Conservation (phyloP, 2,329 filamentous ascomycete species). For the Alternaria sp. region DNA sequence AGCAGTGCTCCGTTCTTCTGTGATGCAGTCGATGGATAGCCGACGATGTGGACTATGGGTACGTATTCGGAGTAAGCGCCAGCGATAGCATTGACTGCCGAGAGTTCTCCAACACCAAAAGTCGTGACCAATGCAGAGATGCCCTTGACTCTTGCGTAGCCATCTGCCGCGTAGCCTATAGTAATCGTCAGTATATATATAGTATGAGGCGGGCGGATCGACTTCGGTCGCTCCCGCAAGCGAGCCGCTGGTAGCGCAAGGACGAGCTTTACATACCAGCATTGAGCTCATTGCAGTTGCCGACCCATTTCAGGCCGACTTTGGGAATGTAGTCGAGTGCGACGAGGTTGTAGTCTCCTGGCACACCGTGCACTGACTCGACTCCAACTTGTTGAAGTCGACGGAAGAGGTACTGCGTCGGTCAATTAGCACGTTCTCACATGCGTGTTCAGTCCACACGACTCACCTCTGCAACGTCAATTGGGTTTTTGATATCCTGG, state of each 20-base stretch:
- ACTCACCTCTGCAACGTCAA: constrained; percentile 66
- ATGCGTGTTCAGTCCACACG: neutral
- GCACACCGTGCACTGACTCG: constrained; percentile 57
- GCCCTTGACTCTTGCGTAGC: constrained; percentile 58
- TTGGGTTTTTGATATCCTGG: constrained; percentile 53
- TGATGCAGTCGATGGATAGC: constrained; percentile 53
- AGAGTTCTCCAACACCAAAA: constrained; percentile 59
- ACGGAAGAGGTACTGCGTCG: constrained; percentile 48
- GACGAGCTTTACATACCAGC: constrained; percentile 52
- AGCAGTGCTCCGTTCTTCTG: constrained; percentile 54
- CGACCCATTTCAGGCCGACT: constrained; percentile 64
- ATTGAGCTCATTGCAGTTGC: constrained; percentile 69
- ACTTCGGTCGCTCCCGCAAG: constrained; percentile 6
- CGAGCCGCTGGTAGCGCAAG: constrained; percentile 1
- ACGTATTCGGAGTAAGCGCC: constrained; percentile 58
- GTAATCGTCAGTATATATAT: constrained; percentile 3
- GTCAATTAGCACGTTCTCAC: constrained; percentile 16
- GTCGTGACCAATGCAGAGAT: constrained; percentile 58
- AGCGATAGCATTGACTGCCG: constrained; percentile 58
- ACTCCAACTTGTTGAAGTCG: constrained; percentile 56
- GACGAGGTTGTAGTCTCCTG: constrained; percentile 55
- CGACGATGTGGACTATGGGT: constrained; percentile 59
- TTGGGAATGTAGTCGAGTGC: constrained; percentile 66
- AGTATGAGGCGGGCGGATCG: neutral
- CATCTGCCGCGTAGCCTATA: constrained; percentile 57